Conservation (phyloP, 2,329 filamentous ascomycete species). For the Cercospora sp. region DNA sequence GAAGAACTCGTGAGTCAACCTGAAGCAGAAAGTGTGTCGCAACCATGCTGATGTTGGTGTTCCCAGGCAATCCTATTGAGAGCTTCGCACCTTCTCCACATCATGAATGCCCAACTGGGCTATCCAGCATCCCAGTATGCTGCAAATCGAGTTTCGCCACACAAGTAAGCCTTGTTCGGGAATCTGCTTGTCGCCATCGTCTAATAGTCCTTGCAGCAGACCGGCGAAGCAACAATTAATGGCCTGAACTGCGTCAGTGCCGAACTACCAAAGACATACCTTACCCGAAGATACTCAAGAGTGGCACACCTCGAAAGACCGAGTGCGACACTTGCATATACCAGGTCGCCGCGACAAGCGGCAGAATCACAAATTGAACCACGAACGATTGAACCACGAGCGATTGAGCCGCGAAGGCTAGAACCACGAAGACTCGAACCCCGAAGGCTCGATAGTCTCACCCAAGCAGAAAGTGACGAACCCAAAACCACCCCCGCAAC, state of each 20-base stretch:
- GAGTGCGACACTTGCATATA: conserved; percentile 1
- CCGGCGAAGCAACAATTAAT: not conserved
- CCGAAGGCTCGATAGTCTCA: not conserved
- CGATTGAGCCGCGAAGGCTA: not conserved
- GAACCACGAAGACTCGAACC: not conserved
- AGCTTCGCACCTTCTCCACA: not conserved
- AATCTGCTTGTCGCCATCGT: not conserved
- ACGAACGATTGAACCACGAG: not conserved
- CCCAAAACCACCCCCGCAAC: not conserved
- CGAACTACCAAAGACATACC: not conserved
- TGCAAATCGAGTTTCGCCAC: not conserved
- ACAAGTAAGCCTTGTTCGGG: not conserved
- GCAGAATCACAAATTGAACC: not conserved
- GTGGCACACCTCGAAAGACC: conserved; percentile 1
- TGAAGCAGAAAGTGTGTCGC: not conserved
- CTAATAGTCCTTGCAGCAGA: not conserved
- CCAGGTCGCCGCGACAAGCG: not conserved
- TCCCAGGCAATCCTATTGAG: not conserved
- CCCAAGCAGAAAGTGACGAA: not conserved
- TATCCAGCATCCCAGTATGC: not conserved
- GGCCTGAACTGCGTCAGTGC: conserved; percentile 2
- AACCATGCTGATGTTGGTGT: not conserved
- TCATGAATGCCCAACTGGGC: not conserved
- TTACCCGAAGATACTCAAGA: conserved; percentile 5
- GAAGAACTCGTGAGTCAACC: not conserved